phyloP scores from a whole-genome alignment of 2,329 filamentous ascomycete species.

The Colletotrichum endophyticum region DNA sequence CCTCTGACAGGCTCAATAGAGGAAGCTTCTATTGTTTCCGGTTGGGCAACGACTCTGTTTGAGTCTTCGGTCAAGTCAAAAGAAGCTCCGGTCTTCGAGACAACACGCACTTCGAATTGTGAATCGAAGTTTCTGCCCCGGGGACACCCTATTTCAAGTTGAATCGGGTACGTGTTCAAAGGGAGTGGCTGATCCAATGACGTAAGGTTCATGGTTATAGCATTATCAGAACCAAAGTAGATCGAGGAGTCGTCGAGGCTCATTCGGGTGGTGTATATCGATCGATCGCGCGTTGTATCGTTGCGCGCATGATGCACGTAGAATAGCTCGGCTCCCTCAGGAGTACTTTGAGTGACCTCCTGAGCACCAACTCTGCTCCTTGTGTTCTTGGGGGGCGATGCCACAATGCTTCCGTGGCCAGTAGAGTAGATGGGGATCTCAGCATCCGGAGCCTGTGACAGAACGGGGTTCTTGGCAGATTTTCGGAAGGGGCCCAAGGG shows the following conservation, averaged over 20 bases:
- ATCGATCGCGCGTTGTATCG: constrained; percentile 27
- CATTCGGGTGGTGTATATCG: constrained; percentile 38
- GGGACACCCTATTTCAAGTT: constrained; percentile 22
- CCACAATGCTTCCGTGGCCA: constrained; percentile 38
- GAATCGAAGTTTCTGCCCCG: background rate
- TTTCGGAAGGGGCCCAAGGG: constrained; percentile 37
- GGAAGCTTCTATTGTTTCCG: constrained; percentile 14
- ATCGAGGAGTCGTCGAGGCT: constrained; percentile 25
- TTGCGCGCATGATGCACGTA: constrained; percentile 39
- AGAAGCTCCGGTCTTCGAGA: constrained; percentile 22
- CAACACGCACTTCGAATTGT: constrained; percentile 23
- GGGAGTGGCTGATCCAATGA: constrained; percentile 35
- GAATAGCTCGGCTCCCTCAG: constrained; percentile 34
- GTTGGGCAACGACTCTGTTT: constrained; percentile 28
- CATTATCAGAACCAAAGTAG: constrained; percentile 30
- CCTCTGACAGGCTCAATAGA: background rate
- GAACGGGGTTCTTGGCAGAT: constrained; percentile 33
- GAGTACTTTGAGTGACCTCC: constrained; percentile 33
- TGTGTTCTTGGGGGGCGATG: constrained; percentile 29
- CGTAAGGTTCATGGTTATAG: constrained; percentile 33
- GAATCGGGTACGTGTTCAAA: constrained; percentile 31
- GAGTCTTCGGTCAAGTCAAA: constrained; percentile 29
- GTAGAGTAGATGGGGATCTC: constrained; percentile 35
- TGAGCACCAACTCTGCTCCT: constrained; percentile 28
- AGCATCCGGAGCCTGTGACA: constrained; percentile 32